These are phyloP conservation scores for Solanum appendiculatum DNA, from an alignment of 257 asterid genomes.

Conservation along the genomic window DNA sequence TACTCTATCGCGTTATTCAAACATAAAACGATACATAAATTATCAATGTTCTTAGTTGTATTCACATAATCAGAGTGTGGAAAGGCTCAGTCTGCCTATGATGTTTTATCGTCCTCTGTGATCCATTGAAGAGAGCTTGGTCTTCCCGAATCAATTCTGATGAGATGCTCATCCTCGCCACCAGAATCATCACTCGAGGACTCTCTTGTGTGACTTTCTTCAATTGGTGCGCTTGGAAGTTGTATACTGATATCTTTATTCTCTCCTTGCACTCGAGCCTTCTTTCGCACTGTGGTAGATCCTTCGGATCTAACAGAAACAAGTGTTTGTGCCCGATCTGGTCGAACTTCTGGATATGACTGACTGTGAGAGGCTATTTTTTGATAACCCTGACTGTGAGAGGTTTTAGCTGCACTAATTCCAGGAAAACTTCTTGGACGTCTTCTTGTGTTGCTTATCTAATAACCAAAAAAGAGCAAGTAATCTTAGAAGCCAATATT, in stretches of 20 bases:
- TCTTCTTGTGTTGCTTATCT: conserved; percentile 29
- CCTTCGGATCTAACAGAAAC: conserved; percentile 69
- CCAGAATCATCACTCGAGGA: conserved; percentile 86
- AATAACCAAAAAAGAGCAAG: conserved; percentile 11
- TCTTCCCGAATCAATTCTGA: conserved; percentile 80
- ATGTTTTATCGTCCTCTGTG: not conserved
- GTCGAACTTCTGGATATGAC: conserved; percentile 49
- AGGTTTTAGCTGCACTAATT: conserved; percentile 11
- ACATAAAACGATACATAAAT: not conserved
- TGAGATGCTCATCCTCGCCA: conserved; percentile 61
- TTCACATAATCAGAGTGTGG: not conserved
- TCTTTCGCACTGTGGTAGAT: conserved; percentile 36
- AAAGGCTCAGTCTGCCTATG: not conserved
- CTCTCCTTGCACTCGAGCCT: conserved; percentile 17
- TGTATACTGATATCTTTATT: conserved; percentile 2
- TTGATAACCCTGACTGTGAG: conserved; percentile 27
- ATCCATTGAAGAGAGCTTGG: not conserved
- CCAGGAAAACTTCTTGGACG: conserved; percentile 26
- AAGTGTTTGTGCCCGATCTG: conserved; percentile 19
- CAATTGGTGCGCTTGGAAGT: conserved; percentile 3
- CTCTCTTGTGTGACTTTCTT: conserved; percentile 21
- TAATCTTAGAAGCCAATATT: not conserved
- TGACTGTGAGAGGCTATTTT: conserved; percentile 33
- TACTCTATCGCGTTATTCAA: not conserved
- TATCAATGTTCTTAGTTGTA: not conserved